phyloP scores from a whole-genome alignment of 805 yeast species.

The Millerago galiae region DNA sequence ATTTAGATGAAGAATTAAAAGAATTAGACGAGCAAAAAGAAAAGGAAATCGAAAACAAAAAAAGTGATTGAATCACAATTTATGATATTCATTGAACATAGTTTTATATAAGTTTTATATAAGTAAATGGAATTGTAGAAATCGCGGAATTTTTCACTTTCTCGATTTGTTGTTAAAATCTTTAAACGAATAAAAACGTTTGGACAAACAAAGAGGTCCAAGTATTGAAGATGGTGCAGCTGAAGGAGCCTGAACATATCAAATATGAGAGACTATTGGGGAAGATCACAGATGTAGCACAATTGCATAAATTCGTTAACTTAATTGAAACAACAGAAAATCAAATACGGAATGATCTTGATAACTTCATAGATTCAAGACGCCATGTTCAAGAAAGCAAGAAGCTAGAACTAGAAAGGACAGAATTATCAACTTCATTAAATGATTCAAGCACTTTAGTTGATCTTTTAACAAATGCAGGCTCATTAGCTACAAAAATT shows the following conservation, averaged over 20 bases:
- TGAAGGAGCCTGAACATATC: slow-evolving; percentile 5
- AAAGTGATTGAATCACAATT: background rate
- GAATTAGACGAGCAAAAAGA: slow-evolving; percentile 5
- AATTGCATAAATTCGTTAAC: slow-evolving; percentile 20
- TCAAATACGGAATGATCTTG: slow-evolving; percentile 20
- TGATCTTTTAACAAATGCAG: slow-evolving; percentile 50
- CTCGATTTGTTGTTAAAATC: slow-evolving; percentile 1
- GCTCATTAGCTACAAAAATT: slow-evolving; percentile 57
- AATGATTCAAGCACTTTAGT: slow-evolving; percentile 50
- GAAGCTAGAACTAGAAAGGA: slow-evolving; percentile 51
- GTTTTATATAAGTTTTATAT: background rate
- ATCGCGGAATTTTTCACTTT: slow-evolving; percentile 1
- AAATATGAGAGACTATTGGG: slow-evolving; percentile 18
- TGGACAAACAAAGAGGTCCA: background rate
- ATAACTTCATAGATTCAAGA: slow-evolving; percentile 19
- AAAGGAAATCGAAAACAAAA: slow-evolving; percentile 3
- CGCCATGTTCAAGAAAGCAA: slow-evolving; percentile 26
- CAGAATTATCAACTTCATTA: slow-evolving; percentile 57
- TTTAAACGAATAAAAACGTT: background rate
- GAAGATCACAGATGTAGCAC: slow-evolving; percentile 18
- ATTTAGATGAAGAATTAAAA: slow-evolving; percentile 31
- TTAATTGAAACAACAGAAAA: slow-evolving; percentile 20
- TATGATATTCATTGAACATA: background rate
- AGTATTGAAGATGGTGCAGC: slow-evolving; percentile 1
- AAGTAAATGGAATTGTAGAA: background rate